Conservation (phyloP, 176 grass and related monocot genomes). For the Elaeis guineensis region DNA sequence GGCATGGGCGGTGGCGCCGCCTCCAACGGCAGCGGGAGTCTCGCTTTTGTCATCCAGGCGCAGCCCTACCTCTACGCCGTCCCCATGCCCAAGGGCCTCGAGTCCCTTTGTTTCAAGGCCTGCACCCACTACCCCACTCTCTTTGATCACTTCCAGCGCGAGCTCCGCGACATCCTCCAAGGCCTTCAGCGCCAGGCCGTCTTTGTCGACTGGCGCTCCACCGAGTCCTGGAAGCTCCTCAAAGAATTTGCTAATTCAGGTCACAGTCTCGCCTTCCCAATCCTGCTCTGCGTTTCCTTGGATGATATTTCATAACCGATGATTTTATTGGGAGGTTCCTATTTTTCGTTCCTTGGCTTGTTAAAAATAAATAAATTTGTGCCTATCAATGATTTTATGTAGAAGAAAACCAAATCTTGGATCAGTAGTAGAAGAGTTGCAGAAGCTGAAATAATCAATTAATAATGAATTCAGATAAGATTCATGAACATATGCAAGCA, state of each 20-base stretch:
- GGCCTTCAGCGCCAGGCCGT: conserved; percentile 36
- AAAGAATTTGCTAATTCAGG: conserved; percentile 71
- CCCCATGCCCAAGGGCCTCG: conserved; percentile 84
- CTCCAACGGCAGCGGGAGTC: conserved; percentile 21
- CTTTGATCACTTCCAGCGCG: conserved; percentile 87
- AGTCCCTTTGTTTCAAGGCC: conserved; percentile 88
- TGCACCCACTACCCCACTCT: conserved; percentile 89
- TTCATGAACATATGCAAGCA: too few relatives aligned
- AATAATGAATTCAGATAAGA: too few relatives aligned
- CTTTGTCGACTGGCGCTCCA: conserved; percentile 41
- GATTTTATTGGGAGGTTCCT: too few relatives aligned
- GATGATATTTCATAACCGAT: too few relatives aligned
- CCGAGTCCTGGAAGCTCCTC: conserved; percentile 61
- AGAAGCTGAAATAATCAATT: too few relatives aligned
- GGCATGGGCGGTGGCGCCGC: conserved; percentile 13
- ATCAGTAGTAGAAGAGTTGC: too few relatives aligned
- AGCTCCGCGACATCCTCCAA: conserved; percentile 57
- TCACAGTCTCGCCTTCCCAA: not conserved
- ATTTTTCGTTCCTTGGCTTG: too few relatives aligned
- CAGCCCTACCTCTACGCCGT: conserved; percentile 61
- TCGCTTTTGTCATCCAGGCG: conserved; percentile 76
- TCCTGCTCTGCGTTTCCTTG: too few relatives aligned
- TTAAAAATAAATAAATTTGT: too few relatives aligned
- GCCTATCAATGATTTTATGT: too few relatives aligned
- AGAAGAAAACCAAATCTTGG: too few relatives aligned